phyloP scores from a whole-genome alignment of 108 stramenopile species.

The Pseudonitzschia multistriata region DNA sequence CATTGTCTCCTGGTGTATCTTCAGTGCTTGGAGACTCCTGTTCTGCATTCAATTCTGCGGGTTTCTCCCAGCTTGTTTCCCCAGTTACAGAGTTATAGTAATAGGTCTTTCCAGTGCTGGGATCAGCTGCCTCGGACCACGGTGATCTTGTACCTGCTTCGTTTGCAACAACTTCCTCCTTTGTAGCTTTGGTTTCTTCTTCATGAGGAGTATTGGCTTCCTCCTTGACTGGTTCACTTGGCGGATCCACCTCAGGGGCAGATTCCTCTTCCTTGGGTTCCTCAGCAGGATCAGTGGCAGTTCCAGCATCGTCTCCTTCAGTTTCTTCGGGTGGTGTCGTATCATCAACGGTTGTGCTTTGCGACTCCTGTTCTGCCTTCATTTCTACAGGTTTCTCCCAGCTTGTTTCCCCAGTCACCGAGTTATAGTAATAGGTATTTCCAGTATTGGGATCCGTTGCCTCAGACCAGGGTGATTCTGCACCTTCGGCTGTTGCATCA shows the following conservation, averaged over 20 bases:
- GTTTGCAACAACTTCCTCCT: neutral
- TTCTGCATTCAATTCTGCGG: conserved; percentile 1
- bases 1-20: neutral
- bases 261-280: neutral
- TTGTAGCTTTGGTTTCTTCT: neutral
- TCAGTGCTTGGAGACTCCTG: neutral
- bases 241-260: too few relatives aligned
- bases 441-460: conserved; percentile 15
- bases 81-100: conserved; percentile 45
- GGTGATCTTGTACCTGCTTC: conserved; percentile 12
- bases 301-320: neutral
- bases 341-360: neutral
- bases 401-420: conserved; percentile 28
- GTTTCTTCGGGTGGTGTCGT: neutral
- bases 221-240: neutral
- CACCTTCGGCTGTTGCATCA: neutral
- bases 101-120: conserved; percentile 43
- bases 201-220: neutral
- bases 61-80: conserved; percentile 43
- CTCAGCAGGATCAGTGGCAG: neutral
- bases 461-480: conserved; percentile 16
- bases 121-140: conserved; percentile 47
- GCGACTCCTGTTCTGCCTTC: neutral
- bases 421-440: conserved; percentile 33
- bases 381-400: conserved; percentile 25